phyloP scores from a whole-genome alignment of 2,329 filamentous ascomycete genomes.

The Epichloe sp. region DNA sequence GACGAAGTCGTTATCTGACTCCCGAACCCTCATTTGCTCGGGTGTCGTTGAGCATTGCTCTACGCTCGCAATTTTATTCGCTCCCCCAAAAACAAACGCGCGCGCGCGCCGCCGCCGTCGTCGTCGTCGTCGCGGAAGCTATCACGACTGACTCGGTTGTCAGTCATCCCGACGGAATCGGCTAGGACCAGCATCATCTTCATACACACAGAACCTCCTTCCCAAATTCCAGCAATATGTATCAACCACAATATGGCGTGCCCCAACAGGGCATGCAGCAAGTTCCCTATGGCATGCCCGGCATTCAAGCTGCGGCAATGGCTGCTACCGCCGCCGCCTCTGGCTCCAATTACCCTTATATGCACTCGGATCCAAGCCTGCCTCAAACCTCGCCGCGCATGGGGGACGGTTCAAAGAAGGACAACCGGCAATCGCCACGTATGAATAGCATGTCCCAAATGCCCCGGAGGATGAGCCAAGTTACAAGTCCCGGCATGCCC shows the following conservation, averaged over 20 bases:
- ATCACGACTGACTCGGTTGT: background rate
- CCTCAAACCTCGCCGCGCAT: constrained; percentile 66
- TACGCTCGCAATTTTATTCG: constrained; percentile 9
- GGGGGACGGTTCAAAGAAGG: constrained; percentile 57
- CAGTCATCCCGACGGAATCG: background rate
- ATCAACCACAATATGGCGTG: constrained; percentile 65
- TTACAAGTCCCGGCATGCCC: constrained; percentile 60
- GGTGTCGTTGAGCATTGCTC: constrained; percentile 5
- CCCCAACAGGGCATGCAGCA: constrained; percentile 58
- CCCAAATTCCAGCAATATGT: constrained; percentile 51
- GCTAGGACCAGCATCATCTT: background rate
- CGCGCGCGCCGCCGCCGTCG: background rate
- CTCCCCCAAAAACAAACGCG: constrained; percentile 2
- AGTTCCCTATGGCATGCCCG: constrained; percentile 57
- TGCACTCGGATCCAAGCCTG: constrained; percentile 56
- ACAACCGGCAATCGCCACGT: constrained; percentile 65
- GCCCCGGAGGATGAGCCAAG: constrained; percentile 60
- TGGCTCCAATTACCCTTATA: constrained; percentile 62
- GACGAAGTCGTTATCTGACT: constrained; percentile 12
- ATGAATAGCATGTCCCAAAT: constrained; percentile 51
- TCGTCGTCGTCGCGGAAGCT: background rate
- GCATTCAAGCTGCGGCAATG: constrained; percentile 85
- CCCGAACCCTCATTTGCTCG: constrained; percentile 6
- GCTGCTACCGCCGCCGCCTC: constrained; percentile 82
- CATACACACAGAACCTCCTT: constrained; percentile 18